Evolutionary conservation across 2,329 filamentous ascomycete species (phyloP), one percentile per base, ranked within the genome.

Genomic region (Penicillium sp.): DNA sequence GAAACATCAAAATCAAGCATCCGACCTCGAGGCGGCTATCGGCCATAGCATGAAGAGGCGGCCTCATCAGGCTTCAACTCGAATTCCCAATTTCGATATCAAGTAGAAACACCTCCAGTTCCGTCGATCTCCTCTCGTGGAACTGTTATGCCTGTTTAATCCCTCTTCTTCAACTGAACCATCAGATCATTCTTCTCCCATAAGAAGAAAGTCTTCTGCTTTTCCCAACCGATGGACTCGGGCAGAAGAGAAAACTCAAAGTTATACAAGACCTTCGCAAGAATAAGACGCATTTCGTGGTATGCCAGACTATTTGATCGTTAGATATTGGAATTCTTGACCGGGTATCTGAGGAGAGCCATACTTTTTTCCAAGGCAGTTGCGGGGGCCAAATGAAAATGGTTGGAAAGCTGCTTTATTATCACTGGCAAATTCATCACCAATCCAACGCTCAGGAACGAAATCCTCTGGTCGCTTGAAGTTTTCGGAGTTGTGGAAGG

Each of bases 351-450:
- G 7, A n/a, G 43, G 25, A 27, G 23, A 19, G 4, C 6, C 56
- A 55, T 31, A 64, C 61, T 64, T 63, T 26, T 58, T 56, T 25
- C 62, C 81, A 25, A 83, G 74, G 55, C 81, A 83, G 52, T 81
- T 80, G 2, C 81, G 71, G 3, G 81, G 77, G 0, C 81, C 80
- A 3, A 79, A 54, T 1, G 75, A 76, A 56, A 84, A 83, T 0
- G 81, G 78, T 66, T 83, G 78, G 49, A 80, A 72, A 1, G 74
- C 76, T 0, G 77, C 75, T 44, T 71, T 70, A 33, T 72, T 75
- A 59, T 85, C 81, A n/a, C 61, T 53, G 0, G 62, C 63, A 62
- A 78, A 83, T 3, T 57, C 54, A 3, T 60, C 53, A 14, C 61
- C 55, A n/a, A 70, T 55, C 69, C 70, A 73, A 14, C 70, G 59